Percentiles rank a stretch among this genome's conserved stretches.
phyloP scores from a whole-genome alignment of 2,329 filamentous ascomycete species.

The Arthrobotrys megalospora region DNA sequence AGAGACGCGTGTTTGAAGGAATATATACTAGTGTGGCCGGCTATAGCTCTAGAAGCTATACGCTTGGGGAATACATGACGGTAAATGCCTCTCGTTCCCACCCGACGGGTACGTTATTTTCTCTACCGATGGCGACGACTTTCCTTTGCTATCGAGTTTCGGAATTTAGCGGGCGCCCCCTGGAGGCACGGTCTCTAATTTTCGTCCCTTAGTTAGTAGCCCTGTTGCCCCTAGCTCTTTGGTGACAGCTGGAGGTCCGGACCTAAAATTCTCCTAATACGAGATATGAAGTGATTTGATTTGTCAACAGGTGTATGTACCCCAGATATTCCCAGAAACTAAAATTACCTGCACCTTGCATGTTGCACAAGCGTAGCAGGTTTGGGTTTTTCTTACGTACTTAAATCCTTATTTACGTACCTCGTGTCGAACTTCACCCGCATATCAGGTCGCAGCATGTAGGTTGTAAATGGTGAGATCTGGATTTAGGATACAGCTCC shows the following conservation, averaged over 20 bases:
- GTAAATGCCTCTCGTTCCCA: neutral
- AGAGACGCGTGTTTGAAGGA: neutral
- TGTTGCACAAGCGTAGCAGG: neutral
- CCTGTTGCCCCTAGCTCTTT: neutral
- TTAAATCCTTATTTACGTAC: neutral
- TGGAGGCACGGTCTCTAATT: neutral
- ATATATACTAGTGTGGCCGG: neutral
- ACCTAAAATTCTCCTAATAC: constrained; percentile 1
- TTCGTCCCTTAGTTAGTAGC: neutral
- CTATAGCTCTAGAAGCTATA: neutral
- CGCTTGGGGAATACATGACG: neutral
- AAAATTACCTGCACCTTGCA: neutral
- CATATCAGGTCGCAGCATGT: neutral
- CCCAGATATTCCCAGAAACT: constrained; percentile 1
- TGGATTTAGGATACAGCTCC: too few species aligned
- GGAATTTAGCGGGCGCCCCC: neutral
- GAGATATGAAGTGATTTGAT: constrained; percentile 1
- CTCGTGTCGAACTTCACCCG: neutral
- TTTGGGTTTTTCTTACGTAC: constrained; percentile 10
- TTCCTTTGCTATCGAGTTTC: neutral
- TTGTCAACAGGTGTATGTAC: constrained; percentile 11
- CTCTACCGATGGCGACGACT: neutral
- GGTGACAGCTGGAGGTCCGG: neutral
- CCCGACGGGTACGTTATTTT: neutral
- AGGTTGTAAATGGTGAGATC: neutral